phyloP scores from a whole-genome alignment of 164 flowering plant genomes.

The Stephania yunnanensis region DNA sequence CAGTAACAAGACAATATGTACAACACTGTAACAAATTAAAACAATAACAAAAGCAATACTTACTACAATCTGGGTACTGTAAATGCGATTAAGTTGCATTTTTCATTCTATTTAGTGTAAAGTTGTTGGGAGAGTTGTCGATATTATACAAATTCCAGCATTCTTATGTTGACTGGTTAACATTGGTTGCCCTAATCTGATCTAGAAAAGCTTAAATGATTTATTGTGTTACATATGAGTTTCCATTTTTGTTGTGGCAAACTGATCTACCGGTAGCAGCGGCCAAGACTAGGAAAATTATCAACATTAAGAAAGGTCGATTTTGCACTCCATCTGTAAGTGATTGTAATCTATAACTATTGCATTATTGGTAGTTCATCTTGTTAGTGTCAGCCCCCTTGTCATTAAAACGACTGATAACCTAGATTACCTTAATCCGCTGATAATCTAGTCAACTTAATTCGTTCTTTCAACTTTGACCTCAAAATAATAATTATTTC shows the following conservation, averaged over 20 bases:
- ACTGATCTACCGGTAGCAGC: conserved; percentile 97
- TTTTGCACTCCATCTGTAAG: conserved; percentile 95
- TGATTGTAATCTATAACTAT: conserved; percentile 5
- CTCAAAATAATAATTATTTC: too few relatives aligned
- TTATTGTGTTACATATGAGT: background rate
- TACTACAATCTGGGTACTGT: too few relatives aligned
- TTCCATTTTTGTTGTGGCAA: too few relatives aligned
- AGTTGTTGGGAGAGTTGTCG: conserved; percentile 85
- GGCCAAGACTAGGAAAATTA: conserved; percentile 89
- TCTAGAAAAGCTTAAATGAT: background rate
- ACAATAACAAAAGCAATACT: too few relatives aligned
- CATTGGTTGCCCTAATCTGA: background rate
- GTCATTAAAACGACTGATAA: too few relatives aligned
- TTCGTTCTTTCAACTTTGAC: too few relatives aligned
- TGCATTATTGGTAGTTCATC: background rate
- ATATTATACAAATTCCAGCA: conserved; percentile 95
- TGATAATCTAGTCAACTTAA: too few relatives aligned
- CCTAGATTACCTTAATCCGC: too few relatives aligned
- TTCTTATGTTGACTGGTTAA: conserved; percentile 95
- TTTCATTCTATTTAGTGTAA: conserved; percentile 58
- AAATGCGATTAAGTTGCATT: background rate
- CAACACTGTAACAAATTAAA: too few relatives aligned
- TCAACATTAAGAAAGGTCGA: conserved; percentile 96
- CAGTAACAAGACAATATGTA: too few relatives aligned
- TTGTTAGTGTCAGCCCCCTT: too few relatives aligned